A percentile compares a stretch with the other conserved stretches of the same genome.
Conservation (phyloP, 2,329 filamentous ascomycete species). For the Hymenoscyphus occultus region DNA sequence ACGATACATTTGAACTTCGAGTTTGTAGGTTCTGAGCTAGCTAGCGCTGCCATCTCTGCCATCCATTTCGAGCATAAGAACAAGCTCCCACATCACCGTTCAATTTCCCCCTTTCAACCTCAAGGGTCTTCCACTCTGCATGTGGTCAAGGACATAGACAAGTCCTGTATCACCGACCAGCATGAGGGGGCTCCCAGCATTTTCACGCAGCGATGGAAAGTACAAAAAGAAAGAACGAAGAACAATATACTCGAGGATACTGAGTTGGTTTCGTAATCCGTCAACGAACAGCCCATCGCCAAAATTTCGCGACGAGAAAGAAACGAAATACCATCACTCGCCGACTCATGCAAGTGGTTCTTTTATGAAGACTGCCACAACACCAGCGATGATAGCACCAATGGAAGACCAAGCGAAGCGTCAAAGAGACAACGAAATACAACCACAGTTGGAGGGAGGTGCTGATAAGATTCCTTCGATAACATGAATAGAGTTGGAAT, state of each 20-base stretch:
- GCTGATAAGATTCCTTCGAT: neutral
- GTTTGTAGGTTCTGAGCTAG: no score
- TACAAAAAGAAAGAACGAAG: constrained; percentile 8
- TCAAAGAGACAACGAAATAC: neutral
- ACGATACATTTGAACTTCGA: no score
- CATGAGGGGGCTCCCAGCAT: constrained; percentile 17
- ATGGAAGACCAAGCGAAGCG: constrained; percentile 5
- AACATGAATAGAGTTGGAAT: no score
- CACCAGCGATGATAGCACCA: constrained; percentile 19
- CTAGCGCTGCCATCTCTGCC: no score
- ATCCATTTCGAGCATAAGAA: neutral
- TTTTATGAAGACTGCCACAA: constrained; percentile 25
- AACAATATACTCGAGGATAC: constrained; percentile 12
- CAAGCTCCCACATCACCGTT: neutral
- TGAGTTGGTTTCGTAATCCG: constrained; percentile 13
- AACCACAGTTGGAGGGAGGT: neutral
- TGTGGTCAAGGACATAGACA: neutral
- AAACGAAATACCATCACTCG: constrained; percentile 24
- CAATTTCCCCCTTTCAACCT: neutral
- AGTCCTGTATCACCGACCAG: neutral
- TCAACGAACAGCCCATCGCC: constrained; percentile 11
- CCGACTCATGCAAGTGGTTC: constrained; percentile 24
- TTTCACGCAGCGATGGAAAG: constrained; percentile 6
- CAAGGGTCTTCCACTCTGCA: neutral
- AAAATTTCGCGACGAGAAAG: constrained; percentile 17